Base-by-base conservation (phyloP, 306 rosid genomes). In the Acacia crassicarpa region DNA sequence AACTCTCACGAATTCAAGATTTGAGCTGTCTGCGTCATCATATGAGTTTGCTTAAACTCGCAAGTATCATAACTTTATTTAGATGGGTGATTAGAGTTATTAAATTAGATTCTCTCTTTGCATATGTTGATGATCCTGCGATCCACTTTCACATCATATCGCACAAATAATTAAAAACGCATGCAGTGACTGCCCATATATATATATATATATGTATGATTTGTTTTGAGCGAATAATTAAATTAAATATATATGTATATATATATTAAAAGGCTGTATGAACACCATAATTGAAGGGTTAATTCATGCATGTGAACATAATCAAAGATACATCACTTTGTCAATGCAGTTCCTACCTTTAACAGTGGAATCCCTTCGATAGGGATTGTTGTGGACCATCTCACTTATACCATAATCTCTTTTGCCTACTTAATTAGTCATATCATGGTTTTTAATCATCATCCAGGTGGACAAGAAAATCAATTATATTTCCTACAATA, bases 301-400 rank as follows among this genome's bases (percentile, higher is more conserved):
- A 68, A 68, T 77, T 61, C 62, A 54, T 74, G 81, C 81, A 83
- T 83, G 89, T 79, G 81, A 80, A 86, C 85, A 77, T 86, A 73
- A 81, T 82, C 70, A 81, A 49, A 40, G 78, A 77, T 35, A 80
- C 72, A 72, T 51, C 48, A 78, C 77, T 38, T 85, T 83, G 78
- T 71, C 19, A 75, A 27, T 53, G 75, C 56, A 68, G 62, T 68
- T 59, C 13, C 46, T 11, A 41, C 58, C 62, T 78, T 27, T 38
- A 85, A 53, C 17, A 76, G 59, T 81, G 75, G 80, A 78, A 22
- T 17, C 22, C 20, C 58, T 4, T 41, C 61, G 80, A 76, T 81
- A 23, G 77, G 78, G 80, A 59, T 59, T 10, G 35, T 9, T 33
- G 81, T 80, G 90, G 90, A 75, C 88, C 90, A 86, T 83, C 61